Conservation (phyloP, 306 rosid genomes). For the Vicia sativa region DNA sequence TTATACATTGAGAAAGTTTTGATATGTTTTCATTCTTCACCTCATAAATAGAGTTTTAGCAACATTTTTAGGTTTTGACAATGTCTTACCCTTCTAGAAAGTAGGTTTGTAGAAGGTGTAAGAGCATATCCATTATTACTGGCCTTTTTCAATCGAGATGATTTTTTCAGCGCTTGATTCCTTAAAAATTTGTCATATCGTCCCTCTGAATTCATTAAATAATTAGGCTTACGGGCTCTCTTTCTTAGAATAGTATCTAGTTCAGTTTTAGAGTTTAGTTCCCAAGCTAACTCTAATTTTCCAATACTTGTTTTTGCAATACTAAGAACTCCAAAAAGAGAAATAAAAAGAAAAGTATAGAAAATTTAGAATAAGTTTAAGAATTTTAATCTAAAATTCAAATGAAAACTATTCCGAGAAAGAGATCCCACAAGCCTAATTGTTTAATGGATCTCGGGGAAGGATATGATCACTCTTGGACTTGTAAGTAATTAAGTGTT, state of each 20-base stretch:
- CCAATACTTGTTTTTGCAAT: conserved; percentile 31
- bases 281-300: conserved; percentile 29
- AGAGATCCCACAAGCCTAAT: conserved; percentile 74
- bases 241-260: conserved; percentile 47
- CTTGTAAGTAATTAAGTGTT: conserved; percentile 37
- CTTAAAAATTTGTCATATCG: conserved; percentile 61
- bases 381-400: conserved; percentile 41
- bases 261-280: conserved; percentile 41
- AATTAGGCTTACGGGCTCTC: conserved; percentile 75
- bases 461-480: conserved; percentile 70
- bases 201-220: conserved; percentile 69
- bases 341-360: conserved; percentile 27
- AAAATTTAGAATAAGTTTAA: conserved; percentile 30
- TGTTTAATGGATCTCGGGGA: conserved; percentile 69
- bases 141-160: conserved; percentile 41
- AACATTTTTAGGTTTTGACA: conserved; percentile 7
- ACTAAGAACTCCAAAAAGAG: conserved; percentile 40
- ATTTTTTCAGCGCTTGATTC: conserved; percentile 39
- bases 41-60: too few species aligned
- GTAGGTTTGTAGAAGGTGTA: conserved; percentile 10
- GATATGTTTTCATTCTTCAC: too few species aligned
- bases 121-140: conserved; percentile 12
- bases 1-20: too few species aligned
- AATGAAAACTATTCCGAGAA: conserved; percentile 49
- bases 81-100: conserved; percentile 37